A percentile compares a stretch with the other conserved stretches of the same genome.
These are phyloP conservation scores for Phlyctochytrium arcticum DNA, from an alignment of 192 early-diverging fungal species.

Conservation along the genomic window DNA sequence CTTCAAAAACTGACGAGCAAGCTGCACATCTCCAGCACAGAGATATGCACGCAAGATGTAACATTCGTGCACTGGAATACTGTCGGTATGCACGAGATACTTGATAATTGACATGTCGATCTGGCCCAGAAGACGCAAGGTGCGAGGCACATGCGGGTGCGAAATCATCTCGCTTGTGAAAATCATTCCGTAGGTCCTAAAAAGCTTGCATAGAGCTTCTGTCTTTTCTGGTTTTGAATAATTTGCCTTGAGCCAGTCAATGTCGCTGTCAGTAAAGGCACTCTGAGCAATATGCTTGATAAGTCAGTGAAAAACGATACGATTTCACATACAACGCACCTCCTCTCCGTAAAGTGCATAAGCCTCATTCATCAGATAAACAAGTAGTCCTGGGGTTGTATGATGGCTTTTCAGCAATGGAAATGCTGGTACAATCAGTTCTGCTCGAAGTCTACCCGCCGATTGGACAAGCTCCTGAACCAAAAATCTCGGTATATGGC, in stretches of 20 bases:
- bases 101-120: conserved; percentile 16
- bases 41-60: conserved; percentile 12
- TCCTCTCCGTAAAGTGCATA: conserved; percentile 7
- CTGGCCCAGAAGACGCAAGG: conserved; percentile 9
- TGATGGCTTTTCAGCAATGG: not conserved
- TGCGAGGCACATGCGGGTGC: not conserved
- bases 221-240: not conserved
- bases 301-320: not conserved
- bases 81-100: conserved; percentile 1
- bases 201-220: not conserved
- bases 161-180: not conserved
- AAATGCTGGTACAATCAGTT: not conserved
- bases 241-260: not conserved
- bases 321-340: not conserved
- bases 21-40: not conserved
- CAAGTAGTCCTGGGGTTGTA: not conserved
- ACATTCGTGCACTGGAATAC: conserved; percentile 1
- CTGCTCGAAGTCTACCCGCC: not conserved
- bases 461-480: conserved; percentile 11
- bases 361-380: conserved; percentile 15
- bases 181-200: not conserved
- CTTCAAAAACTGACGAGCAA: conserved; percentile 1
- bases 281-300: not conserved
- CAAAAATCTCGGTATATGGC: conserved; percentile 5
- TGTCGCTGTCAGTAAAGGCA: not conserved